Percentiles rank a stretch among this genome's conserved stretches.
Evolutionary conservation across 805 yeast species (phyloP).

Genomic region (Pichia rugopelliculosa): DNA sequence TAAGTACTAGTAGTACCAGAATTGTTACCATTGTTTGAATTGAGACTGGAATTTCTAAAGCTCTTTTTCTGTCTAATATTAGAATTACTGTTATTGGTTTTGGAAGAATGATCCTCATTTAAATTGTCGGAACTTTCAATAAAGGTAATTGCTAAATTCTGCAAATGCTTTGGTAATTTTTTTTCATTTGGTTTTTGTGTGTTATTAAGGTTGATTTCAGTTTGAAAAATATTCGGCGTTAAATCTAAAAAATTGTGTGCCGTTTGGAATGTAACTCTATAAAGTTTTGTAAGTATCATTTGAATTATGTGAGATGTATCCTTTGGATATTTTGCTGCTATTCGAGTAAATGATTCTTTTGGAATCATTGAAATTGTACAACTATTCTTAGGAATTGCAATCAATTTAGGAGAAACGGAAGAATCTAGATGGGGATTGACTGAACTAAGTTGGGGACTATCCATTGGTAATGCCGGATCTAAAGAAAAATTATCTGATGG

Average conservation of each 20-base stretch:
- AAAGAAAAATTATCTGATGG: conserved; percentile 11
- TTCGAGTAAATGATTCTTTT: conserved; percentile 64
- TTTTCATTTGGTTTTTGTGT: conserved; percentile 25
- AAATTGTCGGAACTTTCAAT: neutral
- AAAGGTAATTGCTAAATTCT: conserved; percentile 29
- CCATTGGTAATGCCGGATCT: conserved; percentile 7
- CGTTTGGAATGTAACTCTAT: conserved; percentile 86
- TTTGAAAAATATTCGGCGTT: conserved; percentile 70
- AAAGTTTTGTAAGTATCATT: conserved; percentile 78
- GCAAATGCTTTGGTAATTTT: conserved; percentile 58
- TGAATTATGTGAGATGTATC: conserved; percentile 93
- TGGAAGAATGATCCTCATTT: neutral
- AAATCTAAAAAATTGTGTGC: conserved; percentile 82
- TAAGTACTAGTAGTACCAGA: neutral
- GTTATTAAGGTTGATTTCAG: conserved; percentile 62
- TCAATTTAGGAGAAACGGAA: conserved; percentile 27
- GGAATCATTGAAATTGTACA: conserved; percentile 94
- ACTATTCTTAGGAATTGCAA: conserved; percentile 66
- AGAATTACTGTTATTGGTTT: neutral
- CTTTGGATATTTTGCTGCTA: conserved; percentile 71
- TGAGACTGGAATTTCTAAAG: neutral
- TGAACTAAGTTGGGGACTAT: conserved; percentile 1
- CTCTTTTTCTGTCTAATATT: neutral
- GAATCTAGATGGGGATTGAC: neutral
- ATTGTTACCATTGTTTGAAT: neutral